Percentiles rank a stretch among this genome's conserved stretches.
Evolutionary conservation across 179 eudicot genomes (phyloP).

Genomic region (Gypsophila paniculata): DNA sequence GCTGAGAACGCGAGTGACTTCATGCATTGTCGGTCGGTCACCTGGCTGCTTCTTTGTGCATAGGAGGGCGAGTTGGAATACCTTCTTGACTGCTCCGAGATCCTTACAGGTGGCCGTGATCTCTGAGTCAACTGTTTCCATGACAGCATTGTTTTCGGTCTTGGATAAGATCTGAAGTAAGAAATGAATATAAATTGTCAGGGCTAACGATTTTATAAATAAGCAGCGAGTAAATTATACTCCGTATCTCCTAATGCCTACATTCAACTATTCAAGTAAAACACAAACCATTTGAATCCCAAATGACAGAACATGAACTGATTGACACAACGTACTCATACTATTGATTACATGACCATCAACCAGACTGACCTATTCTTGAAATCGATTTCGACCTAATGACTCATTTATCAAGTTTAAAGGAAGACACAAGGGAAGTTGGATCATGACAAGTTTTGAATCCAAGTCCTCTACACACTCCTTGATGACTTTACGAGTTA

Average conservation of each 20-base stretch:
- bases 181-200: not conserved
- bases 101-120: slow-evolving; percentile 73
- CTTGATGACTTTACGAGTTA: no score
- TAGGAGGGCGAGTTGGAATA: slow-evolving; percentile 83
- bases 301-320: no score
- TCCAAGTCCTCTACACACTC: no score
- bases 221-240: not conserved
- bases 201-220: not conserved
- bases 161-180: slow-evolving; percentile 59
- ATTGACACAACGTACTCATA: no score
- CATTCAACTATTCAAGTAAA: not conserved
- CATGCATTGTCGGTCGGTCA: slow-evolving; percentile 96
- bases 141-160: slow-evolving; percentile 81
- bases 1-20: slow-evolving; percentile 78
- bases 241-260: no score
- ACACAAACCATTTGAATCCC: not conserved
- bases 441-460: no score
- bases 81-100: slow-evolving; percentile 69
- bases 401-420: no score
- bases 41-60: slow-evolving; percentile 88
- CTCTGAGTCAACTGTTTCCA: slow-evolving; percentile 88
- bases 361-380: no score
- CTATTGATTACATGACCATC: no score
- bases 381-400: no score
- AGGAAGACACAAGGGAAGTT: no score